Conservation (phyloP, 192 early-diverging fungal genomes). For the Coemansia sp. region DNA sequence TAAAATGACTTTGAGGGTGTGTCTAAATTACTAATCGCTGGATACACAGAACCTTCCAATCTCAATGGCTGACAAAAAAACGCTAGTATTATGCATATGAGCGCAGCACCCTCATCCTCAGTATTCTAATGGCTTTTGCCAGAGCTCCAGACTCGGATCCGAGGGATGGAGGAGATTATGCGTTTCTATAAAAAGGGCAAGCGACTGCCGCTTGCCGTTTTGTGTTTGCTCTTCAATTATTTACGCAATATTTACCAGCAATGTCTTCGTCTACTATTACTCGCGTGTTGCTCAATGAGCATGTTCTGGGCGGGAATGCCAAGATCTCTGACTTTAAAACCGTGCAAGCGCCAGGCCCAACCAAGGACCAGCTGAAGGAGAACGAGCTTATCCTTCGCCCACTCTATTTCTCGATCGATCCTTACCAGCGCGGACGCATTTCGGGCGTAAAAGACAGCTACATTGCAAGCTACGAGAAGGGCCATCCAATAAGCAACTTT, state of each 20-base stretch:
- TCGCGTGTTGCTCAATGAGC: too few relatives aligned
- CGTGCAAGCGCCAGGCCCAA: conserved; percentile 6
- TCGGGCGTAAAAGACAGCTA: conserved; percentile 55
- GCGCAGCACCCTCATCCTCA: too few relatives aligned
- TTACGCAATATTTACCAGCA: background rate
- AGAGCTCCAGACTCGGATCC: too few relatives aligned
- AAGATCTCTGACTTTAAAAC: conserved; percentile 22
- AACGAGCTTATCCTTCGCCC: conserved; percentile 52
- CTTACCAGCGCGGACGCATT: conserved; percentile 74
- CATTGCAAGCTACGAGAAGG: conserved; percentile 57
- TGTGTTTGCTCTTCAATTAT: background rate
- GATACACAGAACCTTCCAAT: too few relatives aligned
- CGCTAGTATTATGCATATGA: too few relatives aligned
- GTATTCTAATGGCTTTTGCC: too few relatives aligned
- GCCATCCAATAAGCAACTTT: conserved; percentile 37
- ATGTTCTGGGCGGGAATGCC: background rate
- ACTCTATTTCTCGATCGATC: conserved; percentile 68
- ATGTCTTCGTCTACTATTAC: too few relatives aligned
- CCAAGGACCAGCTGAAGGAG: conserved; percentile 16
- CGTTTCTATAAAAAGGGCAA: too few relatives aligned
- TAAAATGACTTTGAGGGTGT: too few relatives aligned
- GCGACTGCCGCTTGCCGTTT: background rate
- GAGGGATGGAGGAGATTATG: too few relatives aligned
- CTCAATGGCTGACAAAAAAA: too few relatives aligned
- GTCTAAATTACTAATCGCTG: too few relatives aligned